Conservation (phyloP, 1,284 basidiomycete species). For the Coriolopsis trogii region DNA sequence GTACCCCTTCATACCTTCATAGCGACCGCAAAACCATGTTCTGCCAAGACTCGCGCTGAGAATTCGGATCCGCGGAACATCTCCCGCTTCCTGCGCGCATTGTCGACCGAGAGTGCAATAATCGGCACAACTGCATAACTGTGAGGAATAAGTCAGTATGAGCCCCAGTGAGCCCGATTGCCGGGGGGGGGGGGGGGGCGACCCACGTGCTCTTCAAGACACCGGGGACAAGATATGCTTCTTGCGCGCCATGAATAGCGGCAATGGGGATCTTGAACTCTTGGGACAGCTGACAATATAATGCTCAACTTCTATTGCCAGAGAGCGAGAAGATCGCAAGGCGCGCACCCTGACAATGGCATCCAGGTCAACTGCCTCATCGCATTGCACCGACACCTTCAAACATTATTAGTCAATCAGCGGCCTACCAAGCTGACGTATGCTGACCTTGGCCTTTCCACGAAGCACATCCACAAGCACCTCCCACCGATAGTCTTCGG, state of each 20-base stretch:
- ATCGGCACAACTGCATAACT: constrained; percentile 57
- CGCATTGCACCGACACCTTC: constrained; percentile 79
- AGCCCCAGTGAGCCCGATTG: too few species aligned
- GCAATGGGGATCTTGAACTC: constrained; percentile 84
- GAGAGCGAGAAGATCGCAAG: neutral
- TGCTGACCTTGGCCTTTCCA: constrained; percentile 67
- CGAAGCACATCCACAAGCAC: constrained; percentile 86
- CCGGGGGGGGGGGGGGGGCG: constrained; percentile 9
- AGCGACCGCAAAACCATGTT: constrained; percentile 75
- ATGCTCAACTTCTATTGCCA: neutral
- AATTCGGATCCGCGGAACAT: constrained; percentile 86
- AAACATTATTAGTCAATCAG: neutral
- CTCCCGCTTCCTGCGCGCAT: constrained; percentile 76
- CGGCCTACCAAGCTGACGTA: neutral
- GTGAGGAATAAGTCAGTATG: constrained; percentile 11
- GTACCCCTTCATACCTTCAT: constrained; percentile 61
- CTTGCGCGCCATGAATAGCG: constrained; percentile 86
- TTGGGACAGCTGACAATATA: constrained; percentile 54
- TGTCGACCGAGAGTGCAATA: constrained; percentile 77
- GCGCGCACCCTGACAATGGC: constrained; percentile 67
- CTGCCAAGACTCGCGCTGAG: constrained; percentile 77
- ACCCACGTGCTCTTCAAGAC: constrained; percentile 72
- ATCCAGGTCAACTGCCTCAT: constrained; percentile 42
- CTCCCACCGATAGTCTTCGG: constrained; percentile 83
- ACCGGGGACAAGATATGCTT: constrained; percentile 83